Conservation (phyloP, 2,329 filamentous ascomycete genomes). For the Claviceps quebecensis region DNA sequence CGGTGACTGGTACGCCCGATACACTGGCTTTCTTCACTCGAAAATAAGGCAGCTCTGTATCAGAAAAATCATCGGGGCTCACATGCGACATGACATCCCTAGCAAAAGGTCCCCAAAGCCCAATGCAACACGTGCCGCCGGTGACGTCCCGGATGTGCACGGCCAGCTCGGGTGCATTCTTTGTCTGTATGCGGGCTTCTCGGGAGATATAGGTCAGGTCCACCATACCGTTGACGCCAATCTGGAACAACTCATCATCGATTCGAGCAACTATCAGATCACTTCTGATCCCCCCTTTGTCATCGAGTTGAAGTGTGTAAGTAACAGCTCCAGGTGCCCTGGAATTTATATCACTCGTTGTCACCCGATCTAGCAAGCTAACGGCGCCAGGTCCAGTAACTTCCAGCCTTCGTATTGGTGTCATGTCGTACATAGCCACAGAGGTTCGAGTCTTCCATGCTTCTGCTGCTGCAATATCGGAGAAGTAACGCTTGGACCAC, state of each 20-base stretch:
- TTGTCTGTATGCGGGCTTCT: constrained; percentile 35
- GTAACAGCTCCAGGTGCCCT: constrained; percentile 34
- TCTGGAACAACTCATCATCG: constrained; percentile 33
- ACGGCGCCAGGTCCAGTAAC: constrained; percentile 42
- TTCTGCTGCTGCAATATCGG: constrained; percentile 43
- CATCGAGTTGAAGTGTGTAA: constrained; percentile 42
- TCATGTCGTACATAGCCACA: constrained; percentile 50
- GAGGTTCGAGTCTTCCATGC: constrained; percentile 52
- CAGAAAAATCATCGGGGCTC: constrained; percentile 30
- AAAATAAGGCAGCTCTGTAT: constrained; percentile 34
- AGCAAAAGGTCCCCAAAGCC: constrained; percentile 46
- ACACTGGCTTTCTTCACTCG: constrained; percentile 33
- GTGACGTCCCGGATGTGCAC: constrained; percentile 45
- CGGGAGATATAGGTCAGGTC: constrained; percentile 40
- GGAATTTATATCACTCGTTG: constrained; percentile 31
- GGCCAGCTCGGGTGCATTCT: constrained; percentile 24
- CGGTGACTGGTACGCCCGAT: constrained; percentile 40
- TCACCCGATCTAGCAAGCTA: constrained; percentile 38
- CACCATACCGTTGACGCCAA: constrained; percentile 40
- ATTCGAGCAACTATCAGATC: constrained; percentile 44
- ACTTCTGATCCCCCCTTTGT: constrained; percentile 37
- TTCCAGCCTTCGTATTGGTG: constrained; percentile 42
- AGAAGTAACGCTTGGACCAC: constrained; percentile 44
- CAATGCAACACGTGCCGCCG: constrained; percentile 44
- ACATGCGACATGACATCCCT: constrained; percentile 33